Evolutionary conservation across 129 eudicot genomes (phyloP), one percentile per base, ranked within the genome.

Genomic region (Helianthus tuberosus): DNA sequence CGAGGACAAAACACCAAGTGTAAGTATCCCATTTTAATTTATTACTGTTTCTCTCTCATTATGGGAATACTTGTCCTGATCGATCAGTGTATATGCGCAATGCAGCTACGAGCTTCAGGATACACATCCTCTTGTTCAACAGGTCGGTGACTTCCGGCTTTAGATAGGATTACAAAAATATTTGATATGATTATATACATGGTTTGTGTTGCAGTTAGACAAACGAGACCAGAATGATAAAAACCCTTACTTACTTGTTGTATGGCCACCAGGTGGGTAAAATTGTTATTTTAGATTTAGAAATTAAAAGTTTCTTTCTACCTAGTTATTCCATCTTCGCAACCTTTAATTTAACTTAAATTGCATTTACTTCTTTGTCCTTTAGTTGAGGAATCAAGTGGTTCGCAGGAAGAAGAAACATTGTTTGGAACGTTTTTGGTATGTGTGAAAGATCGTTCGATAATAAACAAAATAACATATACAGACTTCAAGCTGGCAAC

Each of bases 41-140:
- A 41, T 23, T 6, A 2, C 11, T 57, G 14, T 47, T 39, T 8
- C 11, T 65, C 11, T 54, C 8, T 13, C 11, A 13, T 69, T 75
- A 52, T 13, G 32, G 12, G 27, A 25, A 15, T 44, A 3, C 72
- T n/a, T 75, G 39, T 75, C 61, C 46, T 73, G 47, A 38, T 51
- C 15, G 48, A 20, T 36, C 27, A 3, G 11, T 72, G 52, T 5
- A 32, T 35, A 54, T 68, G 16, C 61, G 23, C 8, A 53, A 29
- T 76, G 81, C 86, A 86, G 91, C 44, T 86, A 83, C 68, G 91
- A 80, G 77, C 88, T 86, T 73, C 86, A 86, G 0, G 88, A 86
- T 68, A 61, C 79, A 38, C 91, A 86, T 73, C 80, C 86, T 15
- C 82, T 83, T 13, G 50, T 86, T 41, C 69, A 53, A 67, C n/a